A percentile compares a stretch with the other conserved stretches of the same genome.
These are phyloP conservation scores for Agapanthus africanus DNA, from an alignment of 106 monocot genomes.

Conservation along the genomic window DNA sequence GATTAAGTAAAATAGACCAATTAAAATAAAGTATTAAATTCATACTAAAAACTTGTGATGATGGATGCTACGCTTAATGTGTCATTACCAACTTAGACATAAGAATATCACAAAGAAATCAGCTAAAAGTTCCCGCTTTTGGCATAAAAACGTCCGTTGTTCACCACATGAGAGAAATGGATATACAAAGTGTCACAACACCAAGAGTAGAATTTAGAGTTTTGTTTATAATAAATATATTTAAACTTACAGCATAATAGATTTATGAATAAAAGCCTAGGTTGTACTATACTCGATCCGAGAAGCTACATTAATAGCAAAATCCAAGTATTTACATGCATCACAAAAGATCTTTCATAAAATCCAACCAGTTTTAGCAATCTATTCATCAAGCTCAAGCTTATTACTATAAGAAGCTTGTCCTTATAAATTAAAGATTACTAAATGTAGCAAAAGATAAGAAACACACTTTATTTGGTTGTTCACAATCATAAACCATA, in stretches of 20 bases:
- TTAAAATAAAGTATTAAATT: too few species aligned
- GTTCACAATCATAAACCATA: background rate
- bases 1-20: background rate
- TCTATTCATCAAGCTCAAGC: background rate
- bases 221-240: background rate
- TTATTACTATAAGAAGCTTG: too few species aligned
- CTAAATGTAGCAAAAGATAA: background rate
- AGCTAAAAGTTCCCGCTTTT: too few species aligned
- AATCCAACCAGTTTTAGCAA: background rate
- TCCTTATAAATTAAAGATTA: too few species aligned
- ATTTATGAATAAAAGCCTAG: background rate
- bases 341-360: background rate
- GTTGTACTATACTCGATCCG: background rate
- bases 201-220: too few species aligned
- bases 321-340: background rate
- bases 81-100: background rate
- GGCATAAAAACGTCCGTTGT: too few species aligned
- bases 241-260: background rate
- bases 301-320: background rate
- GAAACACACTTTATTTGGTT: background rate
- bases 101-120: too few species aligned
- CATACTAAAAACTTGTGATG: too few species aligned
- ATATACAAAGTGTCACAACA: too few species aligned
- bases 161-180: too few species aligned
- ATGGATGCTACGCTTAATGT: too few species aligned